These are phyloP conservation scores for Colletotrichum abscissum DNA, from an alignment of 2,329 filamentous ascomycete genomes.

Conservation along the genomic window DNA sequence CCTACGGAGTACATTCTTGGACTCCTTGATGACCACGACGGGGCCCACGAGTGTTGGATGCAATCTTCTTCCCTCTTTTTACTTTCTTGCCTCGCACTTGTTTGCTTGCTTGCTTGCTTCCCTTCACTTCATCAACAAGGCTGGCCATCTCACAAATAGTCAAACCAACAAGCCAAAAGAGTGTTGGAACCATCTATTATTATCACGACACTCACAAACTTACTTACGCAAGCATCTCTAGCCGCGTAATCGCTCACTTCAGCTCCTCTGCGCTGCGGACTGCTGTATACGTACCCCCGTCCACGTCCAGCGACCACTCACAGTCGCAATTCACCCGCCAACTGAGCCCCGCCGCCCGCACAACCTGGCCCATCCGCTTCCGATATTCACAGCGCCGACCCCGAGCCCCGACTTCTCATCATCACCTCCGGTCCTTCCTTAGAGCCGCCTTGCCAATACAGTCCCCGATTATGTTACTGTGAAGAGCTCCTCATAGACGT, in stretches of 20 bases:
- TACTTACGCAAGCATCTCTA: background rate
- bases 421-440: background rate
- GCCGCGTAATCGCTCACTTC: constrained; percentile 18
- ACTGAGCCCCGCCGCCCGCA: constrained; percentile 14
- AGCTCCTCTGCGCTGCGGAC: background rate
- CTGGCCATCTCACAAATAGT: background rate
- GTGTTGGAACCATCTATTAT: background rate
- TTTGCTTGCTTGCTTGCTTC: background rate
- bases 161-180: background rate
- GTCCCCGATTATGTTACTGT: constrained; percentile 13
- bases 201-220: no score
- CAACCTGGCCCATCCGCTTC: constrained; percentile 17
- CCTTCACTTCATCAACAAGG: background rate
- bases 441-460: background rate
- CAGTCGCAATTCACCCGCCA: constrained; percentile 8
- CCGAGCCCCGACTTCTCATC: constrained; percentile 21
- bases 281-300: constrained; percentile 17
- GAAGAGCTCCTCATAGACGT: background rate
- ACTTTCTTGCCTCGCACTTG: background rate
- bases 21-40: constrained; percentile 18
- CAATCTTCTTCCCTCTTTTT: background rate
- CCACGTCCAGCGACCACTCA: background rate
- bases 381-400: constrained; percentile 12
- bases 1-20: no score
- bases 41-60: constrained; percentile 12